Conservation (phyloP, 176 grass and related monocot species). For the Carex scoparia region DNA sequence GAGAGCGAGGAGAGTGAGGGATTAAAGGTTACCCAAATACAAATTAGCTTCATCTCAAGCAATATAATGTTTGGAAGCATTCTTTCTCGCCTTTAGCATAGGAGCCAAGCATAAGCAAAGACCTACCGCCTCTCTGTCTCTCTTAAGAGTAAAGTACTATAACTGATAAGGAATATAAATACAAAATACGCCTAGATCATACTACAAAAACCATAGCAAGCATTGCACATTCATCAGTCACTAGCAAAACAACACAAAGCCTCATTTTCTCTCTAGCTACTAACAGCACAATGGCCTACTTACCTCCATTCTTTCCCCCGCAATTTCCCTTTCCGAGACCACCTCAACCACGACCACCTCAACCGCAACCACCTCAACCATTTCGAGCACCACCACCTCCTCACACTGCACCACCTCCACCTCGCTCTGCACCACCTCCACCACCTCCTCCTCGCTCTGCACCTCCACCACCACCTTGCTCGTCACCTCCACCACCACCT, state of each 20-base stretch:
- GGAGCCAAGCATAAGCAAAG: constrained; percentile 48
- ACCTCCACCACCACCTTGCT: not conserved
- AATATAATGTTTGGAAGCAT: constrained; percentile 60
- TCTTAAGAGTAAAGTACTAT: not conserved
- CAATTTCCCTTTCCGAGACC: constrained; percentile 29
- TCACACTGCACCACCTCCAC: not conserved
- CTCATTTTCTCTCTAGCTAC: constrained; percentile 31
- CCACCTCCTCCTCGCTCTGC: constrained; percentile 1
- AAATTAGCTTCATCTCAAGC: constrained; percentile 36
- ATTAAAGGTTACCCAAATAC: not conserved
- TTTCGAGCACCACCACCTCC: constrained; percentile 15
- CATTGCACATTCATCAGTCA: constrained; percentile 15
- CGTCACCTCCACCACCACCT: not conserved
- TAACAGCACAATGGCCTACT: not conserved
- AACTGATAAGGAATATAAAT: not conserved
- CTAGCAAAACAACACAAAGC: constrained; percentile 8
- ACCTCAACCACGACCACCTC: constrained; percentile 24
- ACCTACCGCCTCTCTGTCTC: constrained; percentile 11
- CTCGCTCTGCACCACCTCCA: not conserved
- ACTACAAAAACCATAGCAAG: constrained; percentile 1
- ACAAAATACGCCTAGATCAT: not conserved
- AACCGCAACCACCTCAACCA: constrained; percentile 43
- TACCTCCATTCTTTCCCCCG: not conserved
- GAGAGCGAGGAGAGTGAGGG: not conserved
- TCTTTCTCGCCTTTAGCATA: constrained; percentile 47